Percentiles rank a stretch among this genome's conserved stretches.
phyloP scores from a whole-genome alignment of 306 rosid genomes.

The Carpinus fangiana region DNA sequence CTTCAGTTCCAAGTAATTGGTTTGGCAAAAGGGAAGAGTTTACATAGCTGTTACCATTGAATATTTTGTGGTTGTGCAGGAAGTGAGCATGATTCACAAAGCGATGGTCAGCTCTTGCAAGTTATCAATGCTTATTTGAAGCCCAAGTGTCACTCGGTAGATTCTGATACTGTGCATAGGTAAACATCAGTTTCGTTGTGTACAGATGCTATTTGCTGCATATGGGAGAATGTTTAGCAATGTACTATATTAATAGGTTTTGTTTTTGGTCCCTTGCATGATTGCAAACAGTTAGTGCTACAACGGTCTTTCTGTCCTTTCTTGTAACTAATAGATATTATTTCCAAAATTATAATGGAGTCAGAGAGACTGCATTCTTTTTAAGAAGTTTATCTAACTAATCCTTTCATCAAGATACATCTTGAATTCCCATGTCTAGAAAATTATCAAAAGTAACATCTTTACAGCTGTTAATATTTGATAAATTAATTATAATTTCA shows the following conservation, averaged over 20 bases:
- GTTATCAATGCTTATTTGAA: slow-evolving; percentile 72
- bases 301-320: background rate
- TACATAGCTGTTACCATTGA: slow-evolving; percentile 11
- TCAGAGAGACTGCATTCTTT: background rate
- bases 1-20: background rate
- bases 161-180: slow-evolving; percentile 64
- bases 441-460: background rate
- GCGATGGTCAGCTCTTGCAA: slow-evolving; percentile 38
- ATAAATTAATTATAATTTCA: background rate
- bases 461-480: background rate
- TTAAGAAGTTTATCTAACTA: background rate
- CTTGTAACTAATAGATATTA: background rate
- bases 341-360: background rate
- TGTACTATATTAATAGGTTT: background rate
- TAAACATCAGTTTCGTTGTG: slow-evolving; percentile 32
- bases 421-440: background rate
- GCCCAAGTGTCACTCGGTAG: slow-evolving; percentile 75
- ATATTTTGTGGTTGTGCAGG: slow-evolving; percentile 43
- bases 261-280: background rate
- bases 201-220: slow-evolving; percentile 14
- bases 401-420: background rate
- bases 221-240: background rate
- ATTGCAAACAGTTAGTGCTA: background rate
- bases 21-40: slow-evolving; percentile 8
- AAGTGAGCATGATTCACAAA: slow-evolving; percentile 23